Evolutionary conservation across 129 eudicot species (phyloP), one percentile per base, ranked within the genome.

Genomic region (Pulicaria dysenterica): DNA sequence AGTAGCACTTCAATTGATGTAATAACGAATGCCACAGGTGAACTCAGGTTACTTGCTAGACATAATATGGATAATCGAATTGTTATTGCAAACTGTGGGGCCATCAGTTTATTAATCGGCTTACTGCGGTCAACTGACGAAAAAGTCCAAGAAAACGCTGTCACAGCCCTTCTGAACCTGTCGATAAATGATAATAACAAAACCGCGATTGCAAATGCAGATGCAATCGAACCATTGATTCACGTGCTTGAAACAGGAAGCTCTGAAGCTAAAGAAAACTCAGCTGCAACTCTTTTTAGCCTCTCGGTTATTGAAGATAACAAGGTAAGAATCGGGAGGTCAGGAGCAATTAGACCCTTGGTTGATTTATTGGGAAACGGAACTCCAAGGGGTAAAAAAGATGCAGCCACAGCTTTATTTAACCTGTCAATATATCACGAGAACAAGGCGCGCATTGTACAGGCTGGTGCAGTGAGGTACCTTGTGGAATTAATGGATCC

Each of bases 401-500:
- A 92, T 65, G 98, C 98, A 1, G 89, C 96, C 40, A 87, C 96
- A 14, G 98, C 98, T 71, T 67, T 92, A 73, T 92, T 89, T 42
- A 87, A 92, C 79, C 46, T 92, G 80, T 92, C 98, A 16, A 87
- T 87, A 67, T 79, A 78, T 70, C 96, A 83, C 15, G 95, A 92
- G 53, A 92, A 92, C 58, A 90, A 87, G 81, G 83, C 83, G 9
- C 83, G 84, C 5, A 92, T 92, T 42, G 95, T 92, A 57, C 91
- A 87, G 76, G 91, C 95, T 1, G 98, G 96, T 45, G 96, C 98
- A 1, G 95, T 92, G 58, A 87, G 84, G 73, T 71, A 82, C 70
- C 88, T 93, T 17, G 89, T 93, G 24, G 98, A 93, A 3, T 59
- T 93, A 83, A 89, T 93, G 98, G 96, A 93, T 64, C 96, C 98